Evolutionary conservation across 495 filamentous ascomycete species (phyloP), one percentile per base, ranked within the genome.

Genomic region (Aspergillus avenaceus): DNA sequence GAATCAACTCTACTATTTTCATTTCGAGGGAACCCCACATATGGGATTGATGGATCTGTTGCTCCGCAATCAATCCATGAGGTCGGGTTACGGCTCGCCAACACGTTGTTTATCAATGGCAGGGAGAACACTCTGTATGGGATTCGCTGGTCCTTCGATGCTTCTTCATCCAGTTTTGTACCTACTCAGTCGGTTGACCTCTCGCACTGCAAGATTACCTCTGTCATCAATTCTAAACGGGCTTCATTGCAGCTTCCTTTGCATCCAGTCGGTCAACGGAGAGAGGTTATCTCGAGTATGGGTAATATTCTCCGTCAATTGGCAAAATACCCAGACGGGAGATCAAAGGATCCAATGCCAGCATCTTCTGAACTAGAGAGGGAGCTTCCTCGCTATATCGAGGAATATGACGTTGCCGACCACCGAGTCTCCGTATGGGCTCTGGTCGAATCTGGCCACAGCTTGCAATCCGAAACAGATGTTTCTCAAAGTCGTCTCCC

Each of bases 241-340:
- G 45, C 61, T 55, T 53, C 53, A 59, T 42, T 71, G 46, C n/a
- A 59, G 8, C 54, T 84, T 34, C 80, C 79, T n/a, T 65, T 90
- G 11, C 46, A 84, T 28, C 81, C 86, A 0, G 61, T 95, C 5
- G 90, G 86, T 0, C 63, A 72, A 22, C 76, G 85, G 29, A 77
- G 86, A 32, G 76, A 63, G 38, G 81, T 95, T 47, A 65, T 81
- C 13, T 73, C 77, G 16, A 78, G 86, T 32, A 82, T 93, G 64
- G 91, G 91, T 9, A 96, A 95, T 58, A 92, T 96, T 36, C 64
- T 95, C 19, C 82, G 87, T 40, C 78, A 82, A 27, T 48, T 95
- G 40, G 55, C 68, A 8, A 73, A 72, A 40, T 73, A 83, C 31
- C 69, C 76, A 14, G 64, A 70, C 21, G 56, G 55, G 13, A 53